Percentiles rank a stretch among this genome's conserved stretches.
Conservation (phyloP, 805 yeast species). For the Pichia phayaonensis region DNA sequence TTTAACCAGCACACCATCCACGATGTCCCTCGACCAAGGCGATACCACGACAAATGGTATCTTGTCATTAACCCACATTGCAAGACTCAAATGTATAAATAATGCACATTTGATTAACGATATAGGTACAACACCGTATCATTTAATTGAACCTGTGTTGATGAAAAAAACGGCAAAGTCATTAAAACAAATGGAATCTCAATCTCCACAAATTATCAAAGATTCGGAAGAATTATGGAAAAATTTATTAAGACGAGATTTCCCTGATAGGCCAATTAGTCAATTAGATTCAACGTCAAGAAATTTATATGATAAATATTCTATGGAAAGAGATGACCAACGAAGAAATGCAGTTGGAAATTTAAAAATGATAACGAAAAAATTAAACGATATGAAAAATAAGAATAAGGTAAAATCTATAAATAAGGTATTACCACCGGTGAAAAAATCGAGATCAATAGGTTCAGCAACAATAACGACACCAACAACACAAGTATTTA, state of each 20-base stretch:
- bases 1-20: too few species aligned
- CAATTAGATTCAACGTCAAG: conserved; percentile 20
- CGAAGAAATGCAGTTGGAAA: conserved; percentile 37
- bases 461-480: conserved; percentile 3
- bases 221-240: conserved; percentile 41
- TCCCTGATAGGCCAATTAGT: conserved; percentile 35
- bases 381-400: conserved; percentile 33
- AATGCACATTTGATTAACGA: conserved; percentile 27
- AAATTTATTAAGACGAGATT: conserved; percentile 37
- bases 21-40: background rate
- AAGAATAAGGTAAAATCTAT: conserved; percentile 33
- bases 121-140: conserved; percentile 33
- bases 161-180: conserved; percentile 38
- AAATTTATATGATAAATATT: conserved; percentile 33
- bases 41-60: conserved; percentile 14
- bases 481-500: conserved; percentile 10
- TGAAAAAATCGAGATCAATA: conserved; percentile 1
- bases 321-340: conserved; percentile 35
- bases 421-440: conserved; percentile 21
- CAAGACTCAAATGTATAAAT: conserved; percentile 25
- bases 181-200: conserved; percentile 32
- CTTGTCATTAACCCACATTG: conserved; percentile 20
- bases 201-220: conserved; percentile 36
- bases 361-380: conserved; percentile 35
- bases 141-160: conserved; percentile 40